Base-by-base conservation (phyloP, 192 early-diverging fungal genomes). In the Linnemannia exigua region DNA sequence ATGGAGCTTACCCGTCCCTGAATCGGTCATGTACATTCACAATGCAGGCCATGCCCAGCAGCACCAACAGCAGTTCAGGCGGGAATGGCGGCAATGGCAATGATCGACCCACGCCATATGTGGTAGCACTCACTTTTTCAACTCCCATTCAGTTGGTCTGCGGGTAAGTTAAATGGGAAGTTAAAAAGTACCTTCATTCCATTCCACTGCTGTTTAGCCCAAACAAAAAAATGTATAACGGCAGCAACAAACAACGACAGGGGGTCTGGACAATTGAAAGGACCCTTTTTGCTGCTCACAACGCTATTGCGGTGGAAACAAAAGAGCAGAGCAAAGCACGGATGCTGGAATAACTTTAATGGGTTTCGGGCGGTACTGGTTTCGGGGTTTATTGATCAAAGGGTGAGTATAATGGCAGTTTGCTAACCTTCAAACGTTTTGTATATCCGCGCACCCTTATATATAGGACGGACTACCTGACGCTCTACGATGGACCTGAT, bases 391-490 rank as follows among this genome's bases (percentile, higher is more conserved):
- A 54, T 54, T 63, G 58, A 63, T 31, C 28, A 14, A 44, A 44
- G 41, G 41, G 41, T 9, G 41, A 44, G 41, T 9, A 44, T 9
- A 44, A 44, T n/a, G n/a, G n/a, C 28, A 11, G n/a, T 66, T 28
- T 38, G 6, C 9, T 22, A 9, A n/a, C 38, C 33, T 11, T 35
- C 22, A n/a, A 17, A 8, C 22, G 37, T 46, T 72, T 36, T n/a
- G 17, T 72, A 54, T 72, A 31, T 15, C 15, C 14, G 3, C 25
- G 28, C 2, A 72, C 46, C 38, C 20, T 31, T 16, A 0, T 46
- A 50, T 36, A 33, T 58, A 87, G 86, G 71, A 71, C 66, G 71
- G 86, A 87, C 75, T 87, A 81, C 28, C 48, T 87, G 50, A 87
- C 86, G 3, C 63, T 87, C 22, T 87, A 82, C 28, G 86, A 87